Evolutionary conservation across 2,329 filamentous ascomycete genomes (phyloP), one percentile per base, ranked within the genome.

Genomic region (Pezicula rhizophila): DNA sequence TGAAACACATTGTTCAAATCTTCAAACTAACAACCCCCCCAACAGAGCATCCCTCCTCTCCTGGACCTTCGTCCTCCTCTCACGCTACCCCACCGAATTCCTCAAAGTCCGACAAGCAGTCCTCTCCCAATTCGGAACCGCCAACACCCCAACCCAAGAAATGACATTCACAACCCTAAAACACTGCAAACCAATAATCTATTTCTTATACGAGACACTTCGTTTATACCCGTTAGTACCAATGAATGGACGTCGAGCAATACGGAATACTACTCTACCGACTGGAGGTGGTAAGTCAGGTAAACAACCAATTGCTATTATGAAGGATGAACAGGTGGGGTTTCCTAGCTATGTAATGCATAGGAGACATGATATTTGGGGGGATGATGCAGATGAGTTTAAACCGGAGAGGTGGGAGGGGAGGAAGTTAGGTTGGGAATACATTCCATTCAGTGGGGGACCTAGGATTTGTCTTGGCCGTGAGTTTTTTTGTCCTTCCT

Each of bases 371-470:
- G 77, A 79, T 51, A 84, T 90, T 57, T 91, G 86, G 86, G 87
- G 86, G 0, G 61, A 74, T 0, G 83, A 89, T 53, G 84, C 82
- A 0, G 79, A 87, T 17, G 74, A 79, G 2, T 93, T 89, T 67
- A 70, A 74, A 2, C 89, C 89, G 0, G 85, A 88, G 65, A 73
- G 89, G 12, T 95, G 88, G 88, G 66, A 65, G 35, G 72, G 74
- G n/a, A 58, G 79, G 3, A 90, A 84, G 0, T 54, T 80, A 0
- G 68, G 78, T 26, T 87, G 92, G 68, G 88, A 87, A 0, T 89
- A 87, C 51, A 84, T 87, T 43, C 84, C 84, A 0, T 93, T 93
- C 61, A 87, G 82, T 57, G 71, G 81, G 14, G 85, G 85, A 0
- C 82, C 85, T 0, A 69, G 85, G 5, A 76, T 84, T 0, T 89